Percentiles rank a stretch among this genome's conserved stretches.
Evolutionary conservation across 2,329 filamentous ascomycete genomes (phyloP).

Genomic region (Gnomoniopsis sp.): DNA sequence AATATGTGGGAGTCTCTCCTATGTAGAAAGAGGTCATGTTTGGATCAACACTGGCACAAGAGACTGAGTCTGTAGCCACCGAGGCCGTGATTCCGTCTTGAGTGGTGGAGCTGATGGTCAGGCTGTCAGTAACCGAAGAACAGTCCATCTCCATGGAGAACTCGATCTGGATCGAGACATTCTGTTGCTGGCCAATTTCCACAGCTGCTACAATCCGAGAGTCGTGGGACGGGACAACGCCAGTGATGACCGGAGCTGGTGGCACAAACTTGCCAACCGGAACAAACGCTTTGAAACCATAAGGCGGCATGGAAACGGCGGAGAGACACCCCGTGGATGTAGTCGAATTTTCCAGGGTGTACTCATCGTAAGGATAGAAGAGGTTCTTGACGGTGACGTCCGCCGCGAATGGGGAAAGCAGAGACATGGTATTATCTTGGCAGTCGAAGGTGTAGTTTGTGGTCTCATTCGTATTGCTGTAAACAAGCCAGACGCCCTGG

Average conservation of each 20-base stretch:
- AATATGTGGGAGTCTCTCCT: constrained; percentile 51
- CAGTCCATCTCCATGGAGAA: constrained; percentile 63
- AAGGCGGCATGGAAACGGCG: constrained; percentile 49
- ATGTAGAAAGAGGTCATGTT: constrained; percentile 35
- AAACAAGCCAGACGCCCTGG: constrained; percentile 45
- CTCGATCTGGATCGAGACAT: constrained; percentile 33
- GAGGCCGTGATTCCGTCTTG: constrained; percentile 38
- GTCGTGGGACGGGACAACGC: constrained; percentile 60
- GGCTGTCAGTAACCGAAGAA: constrained; percentile 44
- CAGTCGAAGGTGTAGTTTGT: constrained; percentile 58
- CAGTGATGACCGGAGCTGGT: constrained; percentile 56
- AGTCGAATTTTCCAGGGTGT: constrained; percentile 44
- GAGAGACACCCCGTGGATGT: constrained; percentile 53
- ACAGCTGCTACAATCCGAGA: constrained; percentile 22
- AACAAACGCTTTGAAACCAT: constrained; percentile 59
- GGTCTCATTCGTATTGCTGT: constrained; percentile 45
- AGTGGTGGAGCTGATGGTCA: constrained; percentile 52
- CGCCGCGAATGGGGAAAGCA: constrained; percentile 54
- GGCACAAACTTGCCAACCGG: constrained; percentile 45
- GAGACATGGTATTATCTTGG: constrained; percentile 36
- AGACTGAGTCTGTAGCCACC: constrained; percentile 40
- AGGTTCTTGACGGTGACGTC: constrained; percentile 58
- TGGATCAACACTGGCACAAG: constrained; percentile 38
- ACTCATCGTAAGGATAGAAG: constrained; percentile 59
- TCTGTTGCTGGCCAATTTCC: constrained; percentile 33